These are phyloP conservation scores for Phaeosphaeria sp. DNA, from an alignment of 2,329 filamentous ascomycete species.

Conservation along the genomic window DNA sequence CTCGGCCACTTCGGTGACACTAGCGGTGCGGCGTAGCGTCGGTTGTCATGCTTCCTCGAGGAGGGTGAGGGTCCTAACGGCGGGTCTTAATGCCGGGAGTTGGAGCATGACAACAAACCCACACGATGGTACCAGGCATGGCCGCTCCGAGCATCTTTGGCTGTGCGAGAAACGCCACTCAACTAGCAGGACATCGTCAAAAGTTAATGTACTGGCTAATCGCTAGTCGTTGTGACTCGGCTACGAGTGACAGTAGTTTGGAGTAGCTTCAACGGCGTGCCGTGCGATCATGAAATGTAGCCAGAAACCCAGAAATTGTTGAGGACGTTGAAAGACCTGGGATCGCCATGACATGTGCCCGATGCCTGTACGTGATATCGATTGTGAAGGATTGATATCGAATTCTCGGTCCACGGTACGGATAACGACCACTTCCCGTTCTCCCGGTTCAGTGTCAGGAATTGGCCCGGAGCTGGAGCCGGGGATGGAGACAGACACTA, in stretches of 20 bases:
- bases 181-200: slow-evolving; percentile 7
- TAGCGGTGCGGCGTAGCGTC: not conserved
- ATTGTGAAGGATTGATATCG: not conserved
- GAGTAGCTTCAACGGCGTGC: slow-evolving; percentile 16
- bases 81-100: not conserved
- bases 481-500: not conserved
- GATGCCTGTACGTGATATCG: not conserved
- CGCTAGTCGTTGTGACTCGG: slow-evolving; percentile 20
- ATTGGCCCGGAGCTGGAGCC: not conserved
- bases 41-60: not conserved
- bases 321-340: not conserved
- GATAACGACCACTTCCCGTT: not conserved
- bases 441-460: not conserved
- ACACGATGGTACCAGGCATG: not conserved
- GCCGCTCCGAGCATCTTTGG: slow-evolving; percentile 1
- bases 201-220: slow-evolving; percentile 9
- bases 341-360: slow-evolving; percentile 2
- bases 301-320: not conserved
- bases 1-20: not conserved
- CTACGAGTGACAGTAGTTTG: slow-evolving; percentile 13
- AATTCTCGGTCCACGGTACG: not conserved
- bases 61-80: not conserved
- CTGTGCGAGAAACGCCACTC: slow-evolving; percentile 1
- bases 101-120: not conserved
- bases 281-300: slow-evolving; percentile 10